A percentile compares a stretch with the other conserved stretches of the same genome.
phyloP scores from a whole-genome alignment of 2,329 filamentous ascomycete genomes.

The Phialocephala sp. region DNA sequence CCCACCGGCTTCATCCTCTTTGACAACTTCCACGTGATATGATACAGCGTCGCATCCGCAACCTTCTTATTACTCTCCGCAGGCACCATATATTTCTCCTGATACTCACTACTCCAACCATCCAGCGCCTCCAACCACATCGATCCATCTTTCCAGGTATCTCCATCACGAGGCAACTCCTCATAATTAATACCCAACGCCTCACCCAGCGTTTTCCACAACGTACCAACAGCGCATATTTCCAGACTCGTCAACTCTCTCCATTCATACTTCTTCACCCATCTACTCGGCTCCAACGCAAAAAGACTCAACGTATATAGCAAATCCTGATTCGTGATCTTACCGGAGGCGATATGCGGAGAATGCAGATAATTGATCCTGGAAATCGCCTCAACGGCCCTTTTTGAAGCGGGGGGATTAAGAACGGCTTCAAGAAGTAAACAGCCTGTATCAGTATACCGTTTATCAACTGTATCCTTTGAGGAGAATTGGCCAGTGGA shows the following conservation, averaged over 20 bases:
- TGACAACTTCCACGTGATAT: constrained; percentile 1
- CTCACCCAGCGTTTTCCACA: constrained; percentile 3
- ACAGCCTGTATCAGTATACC: not conserved
- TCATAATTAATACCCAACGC: constrained; percentile 9
- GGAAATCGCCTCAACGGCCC: not conserved
- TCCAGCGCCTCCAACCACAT: not conserved
- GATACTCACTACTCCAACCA: constrained; percentile 12
- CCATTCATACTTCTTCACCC: constrained; percentile 1
- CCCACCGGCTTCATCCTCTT: constrained; percentile 5
- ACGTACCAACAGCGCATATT: not conserved
- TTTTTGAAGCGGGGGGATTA: not conserved
- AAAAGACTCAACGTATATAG: not conserved
- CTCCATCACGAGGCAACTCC: not conserved
- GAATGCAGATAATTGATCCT: constrained; percentile 1
- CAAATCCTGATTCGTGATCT: not conserved
- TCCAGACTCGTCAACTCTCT: not conserved
- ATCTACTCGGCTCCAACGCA: not conserved
- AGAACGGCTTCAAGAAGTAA: not conserved
- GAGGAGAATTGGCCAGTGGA: constrained; percentile 1
- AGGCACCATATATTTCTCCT: constrained; percentile 3
- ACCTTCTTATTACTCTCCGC: constrained; percentile 1
- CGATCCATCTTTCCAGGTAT: not conserved
- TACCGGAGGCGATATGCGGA: not conserved
- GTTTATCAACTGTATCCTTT: not conserved
- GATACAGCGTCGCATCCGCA: constrained; percentile 13